These are phyloP conservation scores for Russula sp. DNA, from an alignment of 768 basidiomycete species.

Conservation along the genomic window DNA sequence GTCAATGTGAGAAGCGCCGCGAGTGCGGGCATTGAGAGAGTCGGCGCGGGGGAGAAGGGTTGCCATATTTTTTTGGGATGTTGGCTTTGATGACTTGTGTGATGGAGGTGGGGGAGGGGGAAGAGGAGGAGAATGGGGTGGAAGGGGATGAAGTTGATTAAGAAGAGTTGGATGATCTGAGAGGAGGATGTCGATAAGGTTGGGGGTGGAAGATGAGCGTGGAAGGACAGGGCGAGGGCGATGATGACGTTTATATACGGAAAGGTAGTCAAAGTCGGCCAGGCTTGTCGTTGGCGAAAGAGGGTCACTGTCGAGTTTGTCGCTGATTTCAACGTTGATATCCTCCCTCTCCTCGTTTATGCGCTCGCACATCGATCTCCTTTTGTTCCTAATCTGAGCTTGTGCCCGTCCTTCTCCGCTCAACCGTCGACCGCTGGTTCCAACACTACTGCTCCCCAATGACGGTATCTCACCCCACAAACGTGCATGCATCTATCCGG, in stretches of 20 bases:
- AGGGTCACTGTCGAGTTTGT: not conserved
- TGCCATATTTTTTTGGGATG: conserved; percentile 31
- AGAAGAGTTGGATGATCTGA: conserved; percentile 19
- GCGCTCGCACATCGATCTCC: conserved; percentile 21
- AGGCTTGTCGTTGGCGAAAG: conserved; percentile 8
- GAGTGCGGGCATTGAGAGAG: conserved; percentile 63
- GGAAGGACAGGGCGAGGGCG: conserved; percentile 14
- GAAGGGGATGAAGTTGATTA: conserved; percentile 32
- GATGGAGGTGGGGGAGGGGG: not conserved
- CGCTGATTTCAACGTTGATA: conserved; percentile 6
- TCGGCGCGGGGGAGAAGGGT: conserved; percentile 54
- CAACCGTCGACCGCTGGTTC: conserved; percentile 1
- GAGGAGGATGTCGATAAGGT: conserved; percentile 22
- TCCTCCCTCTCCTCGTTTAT: conserved; percentile 23
- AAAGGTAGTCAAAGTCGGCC: conserved; percentile 10
- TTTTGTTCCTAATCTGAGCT: conserved; percentile 16
- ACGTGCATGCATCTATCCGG: conserved; percentile 17
- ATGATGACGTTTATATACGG: conserved; percentile 25
- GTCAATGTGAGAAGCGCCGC: conserved; percentile 80
- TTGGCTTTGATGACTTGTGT: not conserved
- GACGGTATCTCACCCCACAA: conserved; percentile 5
- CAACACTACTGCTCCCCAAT: not conserved
- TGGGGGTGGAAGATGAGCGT: conserved; percentile 20
- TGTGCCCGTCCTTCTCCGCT: conserved; percentile 1
- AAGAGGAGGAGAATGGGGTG: not conserved